Conservation (phyloP, 257 asterid species). For the Nicotiana otophora region DNA sequence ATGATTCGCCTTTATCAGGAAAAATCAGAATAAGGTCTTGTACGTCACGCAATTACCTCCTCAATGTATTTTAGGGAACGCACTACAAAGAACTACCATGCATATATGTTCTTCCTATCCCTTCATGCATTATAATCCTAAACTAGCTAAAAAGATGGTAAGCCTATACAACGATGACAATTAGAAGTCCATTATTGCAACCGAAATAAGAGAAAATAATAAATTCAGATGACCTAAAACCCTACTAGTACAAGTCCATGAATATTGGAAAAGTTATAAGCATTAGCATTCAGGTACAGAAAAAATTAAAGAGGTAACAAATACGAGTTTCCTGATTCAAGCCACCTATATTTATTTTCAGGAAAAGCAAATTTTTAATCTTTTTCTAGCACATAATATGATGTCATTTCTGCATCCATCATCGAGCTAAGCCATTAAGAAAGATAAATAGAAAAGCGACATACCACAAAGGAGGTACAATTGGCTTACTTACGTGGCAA, state of each 20-base stretch:
- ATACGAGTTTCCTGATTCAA: background rate
- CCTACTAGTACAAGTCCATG: background rate
- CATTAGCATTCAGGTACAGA: background rate
- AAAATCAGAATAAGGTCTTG: background rate
- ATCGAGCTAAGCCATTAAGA: background rate
- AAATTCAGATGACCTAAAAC: background rate
- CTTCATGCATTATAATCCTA: background rate
- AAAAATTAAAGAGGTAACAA: background rate
- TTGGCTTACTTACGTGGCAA: constrained; percentile 70
- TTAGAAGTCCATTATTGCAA: background rate
- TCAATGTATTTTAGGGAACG: background rate
- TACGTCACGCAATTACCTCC: background rate
- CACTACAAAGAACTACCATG: background rate
- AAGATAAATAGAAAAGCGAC: background rate
- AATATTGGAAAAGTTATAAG: background rate
- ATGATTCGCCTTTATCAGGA: background rate
- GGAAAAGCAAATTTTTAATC: background rate
- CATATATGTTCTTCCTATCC: background rate
- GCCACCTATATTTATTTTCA: background rate
- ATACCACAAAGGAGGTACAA: background rate
- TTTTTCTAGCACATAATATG: background rate
- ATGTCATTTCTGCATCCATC: background rate
- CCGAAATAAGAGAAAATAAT: background rate
- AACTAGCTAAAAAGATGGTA: constrained; percentile 4
- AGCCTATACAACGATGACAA: background rate